A percentile compares a stretch with the other conserved stretches of the same genome.
Evolutionary conservation across 129 eudicot genomes (phyloP).

Genomic region (Deinandra increscens): DNA sequence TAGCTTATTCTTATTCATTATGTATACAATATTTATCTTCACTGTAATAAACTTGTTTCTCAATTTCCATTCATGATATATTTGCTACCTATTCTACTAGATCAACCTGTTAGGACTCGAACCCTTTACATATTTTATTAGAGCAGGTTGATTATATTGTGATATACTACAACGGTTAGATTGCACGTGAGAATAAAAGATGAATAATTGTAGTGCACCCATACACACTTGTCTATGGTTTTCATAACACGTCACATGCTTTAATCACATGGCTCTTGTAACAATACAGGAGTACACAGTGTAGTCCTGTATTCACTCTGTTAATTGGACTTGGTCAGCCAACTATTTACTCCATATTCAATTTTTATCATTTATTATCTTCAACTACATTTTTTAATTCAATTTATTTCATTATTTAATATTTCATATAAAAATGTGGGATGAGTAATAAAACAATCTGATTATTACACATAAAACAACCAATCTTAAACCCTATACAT

Average conservation of each 20-base stretch:
- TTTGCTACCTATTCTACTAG: no score
- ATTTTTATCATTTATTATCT: conserved; percentile 8
- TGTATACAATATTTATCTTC: conserved; percentile 29
- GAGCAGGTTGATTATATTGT: no score
- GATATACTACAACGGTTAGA: conserved; percentile 28
- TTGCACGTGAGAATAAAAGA: conserved; percentile 39
- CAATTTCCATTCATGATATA: neutral
- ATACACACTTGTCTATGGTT: conserved; percentile 34
- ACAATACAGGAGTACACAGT: conserved; percentile 4
- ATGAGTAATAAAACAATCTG: neutral
- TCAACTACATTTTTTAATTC: neutral
- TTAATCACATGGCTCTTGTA: conserved; percentile 35
- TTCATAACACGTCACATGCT: conserved; percentile 38
- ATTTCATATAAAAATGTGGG: neutral
- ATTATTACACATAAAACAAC: conserved; percentile 3
- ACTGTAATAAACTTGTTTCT: conserved; percentile 22
- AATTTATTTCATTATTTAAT: no score
- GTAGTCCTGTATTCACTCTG: conserved; percentile 21
- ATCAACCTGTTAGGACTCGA: no score
- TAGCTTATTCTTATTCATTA: conserved; percentile 31
- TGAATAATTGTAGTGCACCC: conserved; percentile 37
- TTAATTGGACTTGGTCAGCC: conserved; percentile 25
- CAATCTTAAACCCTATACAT: conserved; percentile 23
- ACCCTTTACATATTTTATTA: no score
- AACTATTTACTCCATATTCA: conserved; percentile 25